Percentiles rank a stretch among this genome's conserved stretches.
phyloP scores from a whole-genome alignment of 2,329 filamentous ascomycete species.

The Fusarium sp. region DNA sequence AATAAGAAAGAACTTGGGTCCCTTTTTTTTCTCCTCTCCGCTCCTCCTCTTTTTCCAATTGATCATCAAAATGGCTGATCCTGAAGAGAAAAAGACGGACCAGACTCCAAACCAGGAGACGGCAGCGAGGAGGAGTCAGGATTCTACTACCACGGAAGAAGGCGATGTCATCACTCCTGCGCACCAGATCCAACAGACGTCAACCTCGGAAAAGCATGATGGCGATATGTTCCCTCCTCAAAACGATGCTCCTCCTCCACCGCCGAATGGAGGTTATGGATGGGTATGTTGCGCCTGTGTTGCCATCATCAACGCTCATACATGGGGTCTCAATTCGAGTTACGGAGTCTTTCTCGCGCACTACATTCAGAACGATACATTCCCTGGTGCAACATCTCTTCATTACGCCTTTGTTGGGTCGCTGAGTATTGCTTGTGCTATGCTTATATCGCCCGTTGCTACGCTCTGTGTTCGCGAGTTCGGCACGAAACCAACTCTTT shows the following conservation, averaged over 20 bases:
- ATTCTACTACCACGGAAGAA: constrained; percentile 39
- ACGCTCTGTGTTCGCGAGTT: constrained; percentile 70
- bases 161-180: constrained; percentile 38
- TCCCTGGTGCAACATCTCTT: constrained; percentile 71
- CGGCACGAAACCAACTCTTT: constrained; percentile 73
- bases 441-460: constrained; percentile 76
- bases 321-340: constrained; percentile 76
- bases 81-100: constrained; percentile 38
- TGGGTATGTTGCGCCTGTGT: constrained; percentile 57
- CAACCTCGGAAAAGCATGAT: constrained; percentile 24
- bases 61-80: constrained; percentile 10
- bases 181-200: constrained; percentile 16
- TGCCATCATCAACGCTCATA: constrained; percentile 72
- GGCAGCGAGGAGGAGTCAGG: constrained; percentile 27
- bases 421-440: constrained; percentile 58
- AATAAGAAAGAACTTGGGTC: constrained; percentile 26
- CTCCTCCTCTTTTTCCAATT: constrained; percentile 7
- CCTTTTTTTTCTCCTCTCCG: constrained; percentile 23
- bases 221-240: constrained; percentile 22
- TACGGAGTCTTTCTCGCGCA: constrained; percentile 67
- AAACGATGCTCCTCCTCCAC: constrained; percentile 47
- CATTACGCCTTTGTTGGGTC: constrained; percentile 81
- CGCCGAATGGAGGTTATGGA: constrained; percentile 71
- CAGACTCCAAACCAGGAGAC: constrained; percentile 20
- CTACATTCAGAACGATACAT: constrained; percentile 68